Evolutionary conservation across 176 grass and related monocot species (phyloP).

Genomic region (Aegilops umbellulata): DNA sequence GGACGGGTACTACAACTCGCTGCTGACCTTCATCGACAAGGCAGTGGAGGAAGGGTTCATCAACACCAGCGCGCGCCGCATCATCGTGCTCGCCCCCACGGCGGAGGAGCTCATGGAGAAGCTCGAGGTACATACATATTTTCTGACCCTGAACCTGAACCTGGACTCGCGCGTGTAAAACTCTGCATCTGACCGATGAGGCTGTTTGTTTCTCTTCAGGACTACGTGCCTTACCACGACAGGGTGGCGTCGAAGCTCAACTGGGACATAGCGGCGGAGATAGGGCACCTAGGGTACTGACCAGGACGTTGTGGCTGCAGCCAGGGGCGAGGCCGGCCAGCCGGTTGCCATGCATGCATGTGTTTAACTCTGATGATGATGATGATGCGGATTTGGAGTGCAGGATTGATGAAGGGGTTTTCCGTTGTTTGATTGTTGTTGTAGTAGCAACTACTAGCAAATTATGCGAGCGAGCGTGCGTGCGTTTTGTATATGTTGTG

Average conservation of each 20-base stretch:
- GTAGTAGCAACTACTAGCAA: neutral
- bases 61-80: constrained; percentile 75
- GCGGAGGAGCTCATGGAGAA: constrained; percentile 92
- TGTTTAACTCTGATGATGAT: constrained; percentile 6
- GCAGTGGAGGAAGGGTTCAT: constrained; percentile 99
- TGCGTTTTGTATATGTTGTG: constrained; percentile 42
- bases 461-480: neutral
- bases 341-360: neutral
- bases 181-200: neutral
- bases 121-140: constrained; percentile 50
- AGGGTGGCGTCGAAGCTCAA: constrained; percentile 83
- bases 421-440: neutral
- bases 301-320: neutral
- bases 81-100: constrained; percentile 86
- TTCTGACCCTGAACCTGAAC: neutral
- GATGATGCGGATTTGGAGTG: constrained; percentile 13
- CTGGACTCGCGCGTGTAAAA: neutral
- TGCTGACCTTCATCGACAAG: constrained; percentile 99
- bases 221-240: constrained; percentile 88
- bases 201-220: constrained; percentile 23
- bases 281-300: constrained; percentile 43
- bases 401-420: neutral
- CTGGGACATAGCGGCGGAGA: constrained; percentile 56
- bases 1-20: constrained; percentile 98
- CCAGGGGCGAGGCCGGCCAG: neutral